These are phyloP conservation scores for Cryoendolithus antarcticus DNA, from an alignment of 2,329 filamentous ascomycete genomes.

Conservation along the genomic window DNA sequence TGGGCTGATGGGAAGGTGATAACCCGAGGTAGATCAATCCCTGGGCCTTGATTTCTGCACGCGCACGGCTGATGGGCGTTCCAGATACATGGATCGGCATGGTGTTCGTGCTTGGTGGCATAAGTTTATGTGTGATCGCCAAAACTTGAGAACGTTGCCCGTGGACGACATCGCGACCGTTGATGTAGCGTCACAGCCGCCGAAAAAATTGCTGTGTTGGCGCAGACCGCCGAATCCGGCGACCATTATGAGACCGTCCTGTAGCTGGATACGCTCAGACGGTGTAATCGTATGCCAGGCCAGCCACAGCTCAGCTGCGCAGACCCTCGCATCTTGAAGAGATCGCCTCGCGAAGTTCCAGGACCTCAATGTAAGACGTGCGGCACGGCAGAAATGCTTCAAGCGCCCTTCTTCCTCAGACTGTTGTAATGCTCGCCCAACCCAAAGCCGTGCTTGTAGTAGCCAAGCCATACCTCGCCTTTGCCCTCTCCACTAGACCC, in stretches of 20 bases:
- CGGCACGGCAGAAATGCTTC: too few species aligned
- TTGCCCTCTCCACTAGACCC: slow-evolving; percentile 34
- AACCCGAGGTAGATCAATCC: slow-evolving; percentile 49
- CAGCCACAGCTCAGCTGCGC: too few species aligned
- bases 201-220: too few species aligned
- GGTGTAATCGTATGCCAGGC: too few species aligned
- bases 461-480: slow-evolving; percentile 71
- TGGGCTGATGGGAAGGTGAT: slow-evolving; percentile 88
- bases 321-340: too few species aligned
- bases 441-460: slow-evolving; percentile 88
- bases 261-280: too few species aligned
- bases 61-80: slow-evolving; percentile 5
- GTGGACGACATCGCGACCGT: not conserved
- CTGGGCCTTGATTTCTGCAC: not conserved
- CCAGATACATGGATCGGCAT: slow-evolving; percentile 75
- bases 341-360: too few species aligned
- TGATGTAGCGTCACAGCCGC: not conserved
- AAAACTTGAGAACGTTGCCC: slow-evolving; percentile 22
- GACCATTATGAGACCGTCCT: too few species aligned
- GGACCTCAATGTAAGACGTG: too few species aligned
- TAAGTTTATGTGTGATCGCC: slow-evolving; percentile 66
- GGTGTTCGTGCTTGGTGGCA: slow-evolving; percentile 64
- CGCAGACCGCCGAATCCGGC: too few species aligned
- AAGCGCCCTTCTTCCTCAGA: slow-evolving; percentile 32
- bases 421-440: slow-evolving; percentile 98